Evolutionary conservation across 2,329 filamentous ascomycete genomes (phyloP).

Genomic region (Plectosphaerella sp.): DNA sequence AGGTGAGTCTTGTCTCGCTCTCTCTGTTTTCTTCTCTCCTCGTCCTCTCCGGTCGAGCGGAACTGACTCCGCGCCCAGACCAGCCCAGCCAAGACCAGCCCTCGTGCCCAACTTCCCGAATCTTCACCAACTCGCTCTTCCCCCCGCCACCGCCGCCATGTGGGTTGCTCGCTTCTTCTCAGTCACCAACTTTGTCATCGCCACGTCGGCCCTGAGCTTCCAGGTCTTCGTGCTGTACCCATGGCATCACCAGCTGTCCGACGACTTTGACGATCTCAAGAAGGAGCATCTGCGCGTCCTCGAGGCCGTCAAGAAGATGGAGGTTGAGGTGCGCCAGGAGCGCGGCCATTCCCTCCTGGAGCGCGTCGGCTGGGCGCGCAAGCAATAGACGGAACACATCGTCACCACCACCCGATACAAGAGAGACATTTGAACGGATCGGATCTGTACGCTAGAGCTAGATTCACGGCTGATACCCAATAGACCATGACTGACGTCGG

Average conservation of each 20-base stretch:
- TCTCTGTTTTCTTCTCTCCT: neutral
- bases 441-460: too few relatives aligned
- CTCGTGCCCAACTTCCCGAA: neutral
- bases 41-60: neutral
- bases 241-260: constrained; percentile 63
- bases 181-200: constrained; percentile 62
- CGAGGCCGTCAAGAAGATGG: constrained; percentile 24
- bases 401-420: neutral
- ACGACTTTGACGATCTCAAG: constrained; percentile 55
- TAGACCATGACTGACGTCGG: too few relatives aligned
- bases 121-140: neutral
- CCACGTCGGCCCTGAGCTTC: constrained; percentile 59
- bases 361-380: constrained; percentile 8
- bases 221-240: constrained; percentile 68
- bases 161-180: constrained; percentile 44
- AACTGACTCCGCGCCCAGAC: neutral
- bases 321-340: constrained; percentile 10
- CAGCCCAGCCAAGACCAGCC: neutral
- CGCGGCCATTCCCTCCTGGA: constrained; percentile 10
- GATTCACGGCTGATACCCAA: too few relatives aligned
- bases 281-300: constrained; percentile 48
- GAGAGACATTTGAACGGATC: too few relatives aligned
- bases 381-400: neutral
- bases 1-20: neutral
- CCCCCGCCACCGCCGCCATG: constrained; percentile 15